Conservation (phyloP, 306 rosid genomes). For the Glycine tomentella region DNA sequence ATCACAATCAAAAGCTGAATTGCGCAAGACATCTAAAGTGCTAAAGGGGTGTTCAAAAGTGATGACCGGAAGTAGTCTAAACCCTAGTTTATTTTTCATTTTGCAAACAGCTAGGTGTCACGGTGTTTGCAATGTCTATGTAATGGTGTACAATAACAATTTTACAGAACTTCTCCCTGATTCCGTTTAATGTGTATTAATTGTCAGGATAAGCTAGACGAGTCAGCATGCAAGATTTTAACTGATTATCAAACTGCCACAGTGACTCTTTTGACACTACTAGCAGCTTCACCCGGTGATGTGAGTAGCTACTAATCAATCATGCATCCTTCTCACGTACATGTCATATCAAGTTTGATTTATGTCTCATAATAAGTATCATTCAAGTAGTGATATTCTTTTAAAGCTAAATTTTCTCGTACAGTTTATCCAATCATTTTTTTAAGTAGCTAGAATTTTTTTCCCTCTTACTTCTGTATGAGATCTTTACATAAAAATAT, state of each 20-base stretch:
- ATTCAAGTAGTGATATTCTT: constrained; percentile 1
- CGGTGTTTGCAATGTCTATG: not conserved
- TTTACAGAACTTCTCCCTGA: constrained; percentile 22
- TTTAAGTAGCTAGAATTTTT: not conserved
- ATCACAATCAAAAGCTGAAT: not conserved
- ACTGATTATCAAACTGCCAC: constrained; percentile 86
- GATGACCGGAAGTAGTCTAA: constrained; percentile 1
- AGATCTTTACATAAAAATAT: not conserved
- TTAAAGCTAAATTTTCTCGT: not conserved
- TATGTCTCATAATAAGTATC: not conserved
- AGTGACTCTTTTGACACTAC: constrained; percentile 79
- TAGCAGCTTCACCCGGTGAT: constrained; percentile 82
- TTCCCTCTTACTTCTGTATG: not conserved
- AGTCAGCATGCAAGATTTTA: constrained; percentile 73
- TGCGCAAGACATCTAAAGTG: too few species aligned
- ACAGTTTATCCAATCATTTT: not conserved
- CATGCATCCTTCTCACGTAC: constrained; percentile 30
- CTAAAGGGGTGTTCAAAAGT: not conserved
- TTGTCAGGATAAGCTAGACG: constrained; percentile 89
- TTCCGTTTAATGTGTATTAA: constrained; percentile 3
- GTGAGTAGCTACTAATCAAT: constrained; percentile 62
- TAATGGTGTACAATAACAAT: not conserved
- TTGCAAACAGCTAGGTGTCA: not conserved
- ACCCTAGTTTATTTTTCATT: not conserved
- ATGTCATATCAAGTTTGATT: constrained; percentile 28